Base-by-base conservation (phyloP, 2,329 filamentous ascomycete genomes). In the Microascus cirrosus region DNA sequence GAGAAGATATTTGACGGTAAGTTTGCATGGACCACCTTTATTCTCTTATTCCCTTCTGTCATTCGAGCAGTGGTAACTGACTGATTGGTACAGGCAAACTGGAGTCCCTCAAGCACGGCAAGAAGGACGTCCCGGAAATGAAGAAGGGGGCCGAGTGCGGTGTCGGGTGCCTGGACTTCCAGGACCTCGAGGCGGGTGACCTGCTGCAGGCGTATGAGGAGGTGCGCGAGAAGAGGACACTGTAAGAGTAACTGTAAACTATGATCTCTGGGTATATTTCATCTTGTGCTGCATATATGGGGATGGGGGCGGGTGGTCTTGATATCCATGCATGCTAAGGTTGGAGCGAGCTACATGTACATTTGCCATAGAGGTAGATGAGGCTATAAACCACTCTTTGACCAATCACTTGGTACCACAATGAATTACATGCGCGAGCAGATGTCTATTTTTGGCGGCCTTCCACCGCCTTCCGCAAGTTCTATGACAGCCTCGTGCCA, bases 101-200 rank as follows among this genome's bases (percentile, higher is more conserved):
- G 51, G 80, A 83, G 20, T 89, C 89, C 1, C 82, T 99, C 59
- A 96, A 94, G 74, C 89, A 95, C 66, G 84, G 88, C 70, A 96
- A 97, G 79, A 95, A 95, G 70, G 90, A 96, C 63, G 89, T 94
- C 34, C 76, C 77, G 53, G 90, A 96, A 67, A 94, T 95, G 84
- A 85, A 84, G 65, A 97, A 95, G 73, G 92, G 91, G 59, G 83
- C 81, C n/a, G 94, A 99, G 72, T 99, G 94, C 66, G 94, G 94
- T 63, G 86, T 99, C 63, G 85, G 83, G 56, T 93, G 99, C 66
- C 84, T 87, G 2, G 80, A 78, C 35, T 99, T 90, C 84, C 78
- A 87, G 54, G 87, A 84, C 24, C 87, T 97, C 68, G 70, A 86
- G 66, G 77, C 84, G 15, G 94, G 93, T 32, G 94, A 99, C 72